Conservation (phyloP, 139 green algal genomes). For the Zygnema circumcarinatum region DNA sequence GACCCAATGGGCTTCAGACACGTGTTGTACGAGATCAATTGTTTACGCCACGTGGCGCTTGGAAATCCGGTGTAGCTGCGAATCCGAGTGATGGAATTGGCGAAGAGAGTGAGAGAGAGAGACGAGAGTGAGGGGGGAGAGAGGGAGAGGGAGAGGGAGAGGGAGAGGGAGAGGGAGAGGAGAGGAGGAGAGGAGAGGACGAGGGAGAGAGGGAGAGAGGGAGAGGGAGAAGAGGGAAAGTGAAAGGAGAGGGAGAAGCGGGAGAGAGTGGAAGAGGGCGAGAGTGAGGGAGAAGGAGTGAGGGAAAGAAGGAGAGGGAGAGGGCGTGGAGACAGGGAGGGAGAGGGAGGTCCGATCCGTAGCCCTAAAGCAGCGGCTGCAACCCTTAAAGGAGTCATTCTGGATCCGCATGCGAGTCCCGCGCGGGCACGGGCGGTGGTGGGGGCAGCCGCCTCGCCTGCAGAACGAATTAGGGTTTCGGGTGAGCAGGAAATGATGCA, state of each 20-base stretch:
- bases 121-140: neutral
- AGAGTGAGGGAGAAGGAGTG: neutral
- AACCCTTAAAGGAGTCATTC: too few relatives aligned
- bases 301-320: neutral
- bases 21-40: slow-evolving; percentile 1
- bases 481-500: neutral
- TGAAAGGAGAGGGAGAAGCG: neutral
- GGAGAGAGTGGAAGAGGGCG: neutral
- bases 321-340: neutral
- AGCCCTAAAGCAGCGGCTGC: too few relatives aligned
- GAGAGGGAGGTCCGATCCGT: neutral
- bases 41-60: too few relatives aligned
- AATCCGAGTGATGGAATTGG: too few relatives aligned
- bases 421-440: too few relatives aligned
- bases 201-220: slow-evolving; percentile 22
- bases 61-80: too few relatives aligned
- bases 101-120: too few relatives aligned
- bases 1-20: neutral
- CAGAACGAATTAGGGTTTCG: slow-evolving; percentile 4
- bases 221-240: neutral
- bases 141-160: slow-evolving; percentile 3
- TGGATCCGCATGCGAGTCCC: too few relatives aligned
- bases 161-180: slow-evolving; percentile 11
- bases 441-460: too few relatives aligned
- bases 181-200: neutral